Evolutionary conservation across 305 asterid genomes (phyloP), one percentile per base, ranked within the genome.

Genomic region (Fraxinus dipetala): DNA sequence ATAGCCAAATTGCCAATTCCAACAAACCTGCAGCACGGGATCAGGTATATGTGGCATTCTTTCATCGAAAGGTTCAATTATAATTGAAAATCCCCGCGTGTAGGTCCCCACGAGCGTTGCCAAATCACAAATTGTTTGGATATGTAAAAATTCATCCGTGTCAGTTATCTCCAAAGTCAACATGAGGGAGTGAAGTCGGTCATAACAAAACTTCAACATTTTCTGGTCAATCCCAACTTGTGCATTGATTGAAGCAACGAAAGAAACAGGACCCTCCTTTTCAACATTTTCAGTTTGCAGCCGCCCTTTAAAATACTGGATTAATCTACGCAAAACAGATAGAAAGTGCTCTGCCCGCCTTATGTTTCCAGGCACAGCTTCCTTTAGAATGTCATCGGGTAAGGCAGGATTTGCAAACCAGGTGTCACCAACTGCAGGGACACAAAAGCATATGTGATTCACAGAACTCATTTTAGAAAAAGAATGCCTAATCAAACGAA

Each of bases 1-100:
- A 65, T 72, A 43, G 18, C 31, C 10, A 67, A 40, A 73, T 85
- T 5, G 43, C 16, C 45, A 67, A 26, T 70, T 34, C 31, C 75
- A 61, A 56, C 82, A 81, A 16, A 96, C 99, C 99, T 94, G 99
- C 76, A 96, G 93, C 30, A 96, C 98, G 80, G 99, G 99, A 82
- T 96, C 98, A 56, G 98, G 99, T 83, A 92, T 92, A 83, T 94
- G 97, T 20, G 98, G 98, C 99, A 96, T 96, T 84, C 99, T 91
- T 86, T 96, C 99, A 79, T 96, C 99, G 85, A 85, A 89, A 78
- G 99, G 98, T 83, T 96, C 99, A 70, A 96, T 94, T 75, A 94
- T 96, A 79, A 96, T 91, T 31, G 99, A 96, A 88, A 96, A 96
- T 79, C 99, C 99, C 72, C 97, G 91, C 69, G 93, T 75, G 81